Conservation (phyloP, 441 rosid genomes). For the Gossypium lobatum region DNA sequence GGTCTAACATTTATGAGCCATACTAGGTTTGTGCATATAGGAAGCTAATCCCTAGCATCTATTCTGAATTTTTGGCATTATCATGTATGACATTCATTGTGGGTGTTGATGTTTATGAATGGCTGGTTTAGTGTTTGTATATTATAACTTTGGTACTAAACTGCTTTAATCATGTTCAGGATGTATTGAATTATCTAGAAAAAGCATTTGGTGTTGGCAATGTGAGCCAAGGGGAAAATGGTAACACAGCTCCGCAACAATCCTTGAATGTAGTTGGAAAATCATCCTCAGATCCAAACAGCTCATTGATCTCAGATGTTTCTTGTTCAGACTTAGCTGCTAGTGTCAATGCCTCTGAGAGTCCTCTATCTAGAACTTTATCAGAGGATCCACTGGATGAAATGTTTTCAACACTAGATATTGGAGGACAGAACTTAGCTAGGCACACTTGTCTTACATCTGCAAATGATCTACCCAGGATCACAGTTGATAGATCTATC, state of each 20-base stretch:
- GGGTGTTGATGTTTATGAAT: neutral
- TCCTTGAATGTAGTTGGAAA: slow-evolving; percentile 54
- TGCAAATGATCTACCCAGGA: slow-evolving; percentile 51
- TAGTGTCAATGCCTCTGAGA: slow-evolving; percentile 51
- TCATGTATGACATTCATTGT: neutral
- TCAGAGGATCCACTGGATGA: slow-evolving; percentile 84
- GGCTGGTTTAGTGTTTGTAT: neutral
- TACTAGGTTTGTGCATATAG: neutral
- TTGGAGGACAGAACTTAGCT: slow-evolving; percentile 58
- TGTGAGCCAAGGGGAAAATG: slow-evolving; percentile 63
- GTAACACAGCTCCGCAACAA: slow-evolving; percentile 48
- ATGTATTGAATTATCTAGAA: slow-evolving; percentile 64
- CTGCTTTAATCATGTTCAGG: slow-evolving; percentile 40
- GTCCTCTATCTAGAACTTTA: slow-evolving; percentile 58
- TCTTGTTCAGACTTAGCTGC: slow-evolving; percentile 52
- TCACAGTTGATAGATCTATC: slow-evolving; percentile 45
- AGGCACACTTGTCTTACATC: slow-evolving; percentile 50
- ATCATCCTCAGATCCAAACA: slow-evolving; percentile 51
- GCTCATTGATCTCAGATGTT: slow-evolving; percentile 48
- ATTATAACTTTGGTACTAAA: neutral
- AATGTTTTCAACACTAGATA: slow-evolving; percentile 51
- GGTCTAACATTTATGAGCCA: neutral
- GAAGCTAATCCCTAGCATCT: neutral
- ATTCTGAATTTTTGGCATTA: neutral
- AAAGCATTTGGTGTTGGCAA: slow-evolving; percentile 60